phyloP scores from a whole-genome alignment of 2,329 filamentous ascomycete species.

The Aureobasidium uvarum region DNA sequence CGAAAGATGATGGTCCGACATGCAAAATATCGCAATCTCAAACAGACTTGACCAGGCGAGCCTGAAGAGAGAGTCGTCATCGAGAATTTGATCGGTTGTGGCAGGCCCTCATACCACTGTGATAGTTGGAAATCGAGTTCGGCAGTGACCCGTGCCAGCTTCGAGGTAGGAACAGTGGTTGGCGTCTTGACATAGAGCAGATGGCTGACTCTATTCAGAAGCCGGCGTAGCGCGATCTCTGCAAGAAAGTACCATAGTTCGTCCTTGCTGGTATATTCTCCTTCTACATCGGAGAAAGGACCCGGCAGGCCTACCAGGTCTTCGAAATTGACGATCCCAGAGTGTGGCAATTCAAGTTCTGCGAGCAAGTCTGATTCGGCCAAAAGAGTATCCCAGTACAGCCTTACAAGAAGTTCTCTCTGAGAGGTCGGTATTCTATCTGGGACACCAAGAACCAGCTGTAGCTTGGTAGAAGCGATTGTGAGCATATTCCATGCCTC shows the following conservation, averaged over 20 bases:
- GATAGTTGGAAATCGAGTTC: constrained; percentile 79
- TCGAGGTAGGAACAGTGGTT: constrained; percentile 61
- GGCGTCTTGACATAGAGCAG: constrained; percentile 33
- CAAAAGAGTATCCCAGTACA: constrained; percentile 81
- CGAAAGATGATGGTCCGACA: constrained; percentile 85
- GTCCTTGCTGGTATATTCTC: constrained; percentile 66
- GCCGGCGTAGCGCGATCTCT: constrained; percentile 73
- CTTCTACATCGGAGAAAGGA: constrained; percentile 68
- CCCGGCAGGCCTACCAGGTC: constrained; percentile 75
- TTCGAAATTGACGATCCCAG: constrained; percentile 77
- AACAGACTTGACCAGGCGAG: constrained; percentile 74
- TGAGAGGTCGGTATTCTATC: constrained; percentile 68
- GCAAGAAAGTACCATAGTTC: constrained; percentile 85
- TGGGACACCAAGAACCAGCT: constrained; percentile 72
- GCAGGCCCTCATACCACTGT: constrained; percentile 81
- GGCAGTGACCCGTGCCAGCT: constrained; percentile 72
- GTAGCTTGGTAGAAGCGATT: constrained; percentile 76
- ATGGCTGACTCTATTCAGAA: constrained; percentile 51
- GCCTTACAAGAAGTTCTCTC: constrained; percentile 69
- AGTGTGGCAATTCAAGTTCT: constrained; percentile 77
- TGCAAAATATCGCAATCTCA: constrained; percentile 77
- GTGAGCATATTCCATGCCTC: constrained; percentile 81
- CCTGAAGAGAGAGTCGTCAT: constrained; percentile 65
- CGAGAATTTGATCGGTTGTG: constrained; percentile 72
- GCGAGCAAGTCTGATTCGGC: constrained; percentile 77